Conservation (phyloP, 2,329 filamentous ascomycete species). For the Diaporthe sp. region DNA sequence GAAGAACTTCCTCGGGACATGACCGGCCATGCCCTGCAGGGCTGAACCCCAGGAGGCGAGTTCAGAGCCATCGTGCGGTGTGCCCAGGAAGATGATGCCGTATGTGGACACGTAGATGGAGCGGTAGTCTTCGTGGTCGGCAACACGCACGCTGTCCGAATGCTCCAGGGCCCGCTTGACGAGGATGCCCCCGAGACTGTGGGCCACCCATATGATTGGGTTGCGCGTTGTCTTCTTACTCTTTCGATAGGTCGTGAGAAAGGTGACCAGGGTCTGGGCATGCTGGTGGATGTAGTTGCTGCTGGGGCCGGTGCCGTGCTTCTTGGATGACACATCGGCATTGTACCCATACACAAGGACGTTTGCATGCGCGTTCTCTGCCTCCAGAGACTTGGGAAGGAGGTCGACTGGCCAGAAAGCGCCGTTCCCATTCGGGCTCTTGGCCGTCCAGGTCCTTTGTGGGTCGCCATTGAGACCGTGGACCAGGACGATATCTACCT, state of each 20-base stretch:
- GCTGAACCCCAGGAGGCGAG: slow-evolving; percentile 77
- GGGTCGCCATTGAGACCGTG: slow-evolving; percentile 80
- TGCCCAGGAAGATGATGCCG: slow-evolving; percentile 82
- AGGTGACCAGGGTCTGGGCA: slow-evolving; percentile 76
- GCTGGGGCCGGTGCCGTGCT: slow-evolving; percentile 67
- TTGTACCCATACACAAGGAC: slow-evolving; percentile 83
- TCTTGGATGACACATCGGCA: slow-evolving; percentile 71
- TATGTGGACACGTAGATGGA: slow-evolving; percentile 82
- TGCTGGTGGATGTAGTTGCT: slow-evolving; percentile 79
- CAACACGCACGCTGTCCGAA: slow-evolving; percentile 72
- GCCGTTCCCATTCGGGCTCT: slow-evolving; percentile 54
- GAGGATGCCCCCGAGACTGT: slow-evolving; percentile 81
- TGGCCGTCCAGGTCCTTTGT: slow-evolving; percentile 72
- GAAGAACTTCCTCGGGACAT: slow-evolving; percentile 75
- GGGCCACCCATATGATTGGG: slow-evolving; percentile 82
- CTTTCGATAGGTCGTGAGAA: slow-evolving; percentile 74
- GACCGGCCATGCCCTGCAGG: slow-evolving; percentile 77
- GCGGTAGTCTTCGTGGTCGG: slow-evolving; percentile 74
- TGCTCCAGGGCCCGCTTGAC: slow-evolving; percentile 79
- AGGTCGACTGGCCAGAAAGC: slow-evolving; percentile 80
- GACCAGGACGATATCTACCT: slow-evolving; percentile 77
- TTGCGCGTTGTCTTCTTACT: slow-evolving; percentile 69
- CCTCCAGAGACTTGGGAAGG: slow-evolving; percentile 70
- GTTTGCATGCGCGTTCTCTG: slow-evolving; percentile 66
- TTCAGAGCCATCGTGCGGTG: slow-evolving; percentile 80